These are phyloP conservation scores for Rhizophora apiculata DNA, from an alignment of 345 rosid genomes.

Conservation along the genomic window DNA sequence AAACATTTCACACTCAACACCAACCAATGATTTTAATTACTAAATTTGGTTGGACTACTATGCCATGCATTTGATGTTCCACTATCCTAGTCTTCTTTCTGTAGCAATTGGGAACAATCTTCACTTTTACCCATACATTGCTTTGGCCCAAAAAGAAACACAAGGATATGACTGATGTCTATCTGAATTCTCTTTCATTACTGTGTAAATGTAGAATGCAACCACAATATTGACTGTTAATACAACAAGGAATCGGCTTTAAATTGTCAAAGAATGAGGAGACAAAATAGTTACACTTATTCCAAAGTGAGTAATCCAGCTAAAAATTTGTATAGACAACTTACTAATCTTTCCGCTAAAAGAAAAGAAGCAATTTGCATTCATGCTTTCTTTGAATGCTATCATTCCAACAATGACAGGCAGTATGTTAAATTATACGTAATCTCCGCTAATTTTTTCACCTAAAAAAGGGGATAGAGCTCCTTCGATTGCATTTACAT, in stretches of 20 bases:
- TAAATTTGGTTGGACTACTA: no score
- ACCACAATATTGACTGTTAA: slow-evolving; percentile 82
- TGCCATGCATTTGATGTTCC: not conserved
- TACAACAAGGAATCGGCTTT: slow-evolving; percentile 83
- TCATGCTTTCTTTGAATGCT: no score
- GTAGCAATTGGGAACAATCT: slow-evolving; percentile 6
- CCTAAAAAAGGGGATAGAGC: no score
- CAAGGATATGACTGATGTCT: slow-evolving; percentile 76
- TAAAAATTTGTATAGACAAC: not conserved
- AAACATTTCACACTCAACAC: no score
- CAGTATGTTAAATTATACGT: no score
- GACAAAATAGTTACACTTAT: slow-evolving; percentile 64
- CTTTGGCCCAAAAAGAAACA: slow-evolving; percentile 66
- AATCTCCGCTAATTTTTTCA: no score
- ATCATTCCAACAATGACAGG: no score
- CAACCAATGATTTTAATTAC: no score
- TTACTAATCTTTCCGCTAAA: not conserved
- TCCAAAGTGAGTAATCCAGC: slow-evolving; percentile 9
- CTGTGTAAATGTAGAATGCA: slow-evolving; percentile 75
- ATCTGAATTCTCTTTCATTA: slow-evolving; percentile 73
- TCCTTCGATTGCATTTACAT: no score
- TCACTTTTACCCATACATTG: not conserved
- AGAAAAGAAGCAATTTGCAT: no score
- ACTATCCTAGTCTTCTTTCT: slow-evolving; percentile 16
- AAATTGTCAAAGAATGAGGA: slow-evolving; percentile 60